Evolutionary conservation across 179 eudicot species (phyloP).

Genomic region (Beta macrorhiza): DNA sequence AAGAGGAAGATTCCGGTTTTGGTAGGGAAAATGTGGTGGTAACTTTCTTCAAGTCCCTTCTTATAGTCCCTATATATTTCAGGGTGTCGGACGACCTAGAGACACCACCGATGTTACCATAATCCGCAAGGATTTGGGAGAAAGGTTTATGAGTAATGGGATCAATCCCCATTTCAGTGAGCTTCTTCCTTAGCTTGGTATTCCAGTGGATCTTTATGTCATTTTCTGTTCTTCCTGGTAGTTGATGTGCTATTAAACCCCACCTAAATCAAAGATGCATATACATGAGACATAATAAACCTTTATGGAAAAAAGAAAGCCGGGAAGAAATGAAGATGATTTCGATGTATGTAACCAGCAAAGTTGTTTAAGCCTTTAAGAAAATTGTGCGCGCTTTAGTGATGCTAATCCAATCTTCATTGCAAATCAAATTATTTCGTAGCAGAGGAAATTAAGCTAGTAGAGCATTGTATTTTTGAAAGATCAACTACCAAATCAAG

Average conservation of each 20-base stretch:
- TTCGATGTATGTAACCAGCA: too few relatives aligned
- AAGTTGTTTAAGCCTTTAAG: too few relatives aligned
- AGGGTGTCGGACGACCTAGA: slow-evolving; percentile 12
- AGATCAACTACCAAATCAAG: too few relatives aligned
- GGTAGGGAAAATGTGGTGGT: slow-evolving; percentile 11
- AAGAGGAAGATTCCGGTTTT: slow-evolving; percentile 12
- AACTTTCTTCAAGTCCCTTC: slow-evolving; percentile 21
- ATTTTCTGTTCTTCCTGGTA: slow-evolving; percentile 71
- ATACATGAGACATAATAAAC: not conserved
- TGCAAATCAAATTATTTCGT: too few relatives aligned
- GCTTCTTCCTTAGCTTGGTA: slow-evolving; percentile 64
- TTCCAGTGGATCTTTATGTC: slow-evolving; percentile 83
- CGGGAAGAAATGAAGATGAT: too few relatives aligned
- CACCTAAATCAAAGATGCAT: slow-evolving; percentile 44
- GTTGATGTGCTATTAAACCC: slow-evolving; percentile 74
- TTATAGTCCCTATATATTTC: too few relatives aligned
- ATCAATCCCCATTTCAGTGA: slow-evolving; percentile 72
- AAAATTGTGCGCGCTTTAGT: too few relatives aligned
- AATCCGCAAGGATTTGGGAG: slow-evolving; percentile 80
- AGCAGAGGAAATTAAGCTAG: too few relatives aligned
- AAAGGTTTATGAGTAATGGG: slow-evolving; percentile 84
- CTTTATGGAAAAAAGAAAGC: too few relatives aligned
- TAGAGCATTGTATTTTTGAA: too few relatives aligned
- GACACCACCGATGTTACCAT: slow-evolving; percentile 61
- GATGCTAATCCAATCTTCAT: too few relatives aligned